These are phyloP conservation scores for Austropuccinia psidii DNA, from an alignment of 1,284 basidiomycete species.

Conservation along the genomic window DNA sequence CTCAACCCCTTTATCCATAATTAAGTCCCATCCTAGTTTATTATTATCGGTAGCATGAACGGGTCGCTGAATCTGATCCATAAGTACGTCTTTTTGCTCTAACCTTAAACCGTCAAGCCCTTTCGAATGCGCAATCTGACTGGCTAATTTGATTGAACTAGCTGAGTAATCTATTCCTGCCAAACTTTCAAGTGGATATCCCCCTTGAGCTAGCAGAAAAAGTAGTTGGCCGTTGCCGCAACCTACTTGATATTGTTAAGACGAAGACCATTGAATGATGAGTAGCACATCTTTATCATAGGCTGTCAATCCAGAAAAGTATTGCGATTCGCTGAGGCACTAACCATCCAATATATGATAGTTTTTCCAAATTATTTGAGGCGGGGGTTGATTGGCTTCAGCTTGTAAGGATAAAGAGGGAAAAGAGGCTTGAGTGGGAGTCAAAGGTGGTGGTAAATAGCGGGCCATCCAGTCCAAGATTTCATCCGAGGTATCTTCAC, in stretches of 20 bases:
- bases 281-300: too few species aligned
- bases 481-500: constrained; percentile 8
- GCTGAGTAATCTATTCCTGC: constrained; percentile 21
- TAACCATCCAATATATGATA: too few species aligned
- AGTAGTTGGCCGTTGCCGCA: constrained; percentile 33
- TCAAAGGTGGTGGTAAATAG: not conserved
- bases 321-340: too few species aligned
- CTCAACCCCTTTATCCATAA: constrained; percentile 33
- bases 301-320: too few species aligned
- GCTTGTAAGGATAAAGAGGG: too few species aligned
- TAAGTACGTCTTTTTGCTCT: constrained; percentile 6
- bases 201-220: constrained; percentile 23
- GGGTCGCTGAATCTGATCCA: not conserved
- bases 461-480: constrained; percentile 4
- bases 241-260: too few species aligned
- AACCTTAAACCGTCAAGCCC: constrained; percentile 12
- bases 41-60: not conserved
- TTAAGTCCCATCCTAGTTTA: constrained; percentile 13
- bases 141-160: constrained; percentile 12
- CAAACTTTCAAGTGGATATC: constrained; percentile 8
- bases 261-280: too few species aligned
- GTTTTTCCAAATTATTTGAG: too few species aligned
- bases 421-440: too few species aligned
- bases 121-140: constrained; percentile 9
- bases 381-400: too few species aligned